Percentiles rank a stretch among this genome's conserved stretches.
Conservation (phyloP, 2,329 filamentous ascomycete genomes). For the Plectosphaerella plurivora region DNA sequence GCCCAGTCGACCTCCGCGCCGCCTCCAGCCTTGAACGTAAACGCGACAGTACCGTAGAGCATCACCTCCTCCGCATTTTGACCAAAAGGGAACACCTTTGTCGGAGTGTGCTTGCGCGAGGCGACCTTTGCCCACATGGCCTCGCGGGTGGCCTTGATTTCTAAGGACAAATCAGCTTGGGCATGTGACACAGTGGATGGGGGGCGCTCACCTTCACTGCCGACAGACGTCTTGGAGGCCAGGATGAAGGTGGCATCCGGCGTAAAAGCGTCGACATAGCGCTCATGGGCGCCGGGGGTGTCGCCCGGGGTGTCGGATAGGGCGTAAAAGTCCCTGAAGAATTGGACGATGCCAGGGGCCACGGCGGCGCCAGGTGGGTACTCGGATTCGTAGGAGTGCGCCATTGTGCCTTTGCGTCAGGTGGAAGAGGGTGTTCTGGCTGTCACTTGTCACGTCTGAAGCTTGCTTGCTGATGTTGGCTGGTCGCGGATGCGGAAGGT, state of each 20-base stretch:
- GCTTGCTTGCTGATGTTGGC: not conserved
- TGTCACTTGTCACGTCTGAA: not conserved
- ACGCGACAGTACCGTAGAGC: conserved; percentile 23
- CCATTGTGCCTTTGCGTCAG: not conserved
- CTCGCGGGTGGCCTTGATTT: conserved; percentile 20
- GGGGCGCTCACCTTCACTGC: conserved; percentile 17
- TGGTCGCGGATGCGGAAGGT: no score
- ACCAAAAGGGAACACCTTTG: conserved; percentile 24
- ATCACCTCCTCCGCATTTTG: conserved; percentile 21
- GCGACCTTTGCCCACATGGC: conserved; percentile 24
- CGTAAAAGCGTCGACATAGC: conserved; percentile 21
- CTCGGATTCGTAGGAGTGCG: conserved; percentile 11
- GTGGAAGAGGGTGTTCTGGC: not conserved
- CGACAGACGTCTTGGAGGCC: conserved; percentile 18
- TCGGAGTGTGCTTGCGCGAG: conserved; percentile 20
- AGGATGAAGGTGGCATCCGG: conserved; percentile 24
- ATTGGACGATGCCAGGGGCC: conserved; percentile 16
- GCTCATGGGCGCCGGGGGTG: conserved; percentile 19
- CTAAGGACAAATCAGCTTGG: conserved; percentile 7
- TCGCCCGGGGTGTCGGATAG: conserved; percentile 17
- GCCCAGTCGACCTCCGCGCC: conserved; percentile 44
- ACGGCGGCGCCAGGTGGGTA: conserved; percentile 13
- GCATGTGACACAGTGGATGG: no score
- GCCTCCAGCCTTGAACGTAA: conserved; percentile 19
- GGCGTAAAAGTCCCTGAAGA: conserved; percentile 23